phyloP scores from a whole-genome alignment of 139 green algal genomes.

The Asterochloris erici region DNA sequence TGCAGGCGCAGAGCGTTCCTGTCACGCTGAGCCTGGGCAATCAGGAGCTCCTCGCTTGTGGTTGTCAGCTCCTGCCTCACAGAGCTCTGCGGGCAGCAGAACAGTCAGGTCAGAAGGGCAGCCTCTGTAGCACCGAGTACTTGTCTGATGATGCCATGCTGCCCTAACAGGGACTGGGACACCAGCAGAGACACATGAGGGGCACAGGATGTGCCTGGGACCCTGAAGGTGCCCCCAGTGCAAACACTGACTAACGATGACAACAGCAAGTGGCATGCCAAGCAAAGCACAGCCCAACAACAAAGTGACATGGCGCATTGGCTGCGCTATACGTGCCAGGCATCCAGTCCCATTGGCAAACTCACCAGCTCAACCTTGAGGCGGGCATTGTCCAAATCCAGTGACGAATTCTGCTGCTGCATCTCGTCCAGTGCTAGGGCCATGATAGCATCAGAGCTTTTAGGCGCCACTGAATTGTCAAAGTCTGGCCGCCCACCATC shows the following conservation, averaged over 20 bases:
- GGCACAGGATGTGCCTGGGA: too few relatives aligned
- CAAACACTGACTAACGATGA: background rate
- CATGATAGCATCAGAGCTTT: conserved; percentile 18
- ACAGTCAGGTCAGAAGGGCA: background rate
- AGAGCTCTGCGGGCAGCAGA: background rate
- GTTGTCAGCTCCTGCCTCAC: conserved; percentile 24
- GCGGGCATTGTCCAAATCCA: conserved; percentile 56
- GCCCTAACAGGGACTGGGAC: too few relatives aligned
- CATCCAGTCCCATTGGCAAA: background rate
- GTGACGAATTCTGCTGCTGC: conserved; percentile 36
- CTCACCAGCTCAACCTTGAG: conserved; percentile 62
- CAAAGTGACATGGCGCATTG: too few relatives aligned
- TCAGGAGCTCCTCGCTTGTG: conserved; percentile 27
- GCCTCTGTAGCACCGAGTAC: too few relatives aligned
- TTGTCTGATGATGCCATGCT: too few relatives aligned
- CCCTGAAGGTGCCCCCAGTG: too few relatives aligned
- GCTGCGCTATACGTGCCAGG: too few relatives aligned
- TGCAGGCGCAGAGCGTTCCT: conserved; percentile 30
- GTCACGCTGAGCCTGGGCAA: conserved; percentile 28
- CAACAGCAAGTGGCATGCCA: too few relatives aligned
- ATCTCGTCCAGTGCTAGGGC: conserved; percentile 47
- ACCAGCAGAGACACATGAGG: too few relatives aligned
- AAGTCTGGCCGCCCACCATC: background rate
- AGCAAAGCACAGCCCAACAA: too few relatives aligned
- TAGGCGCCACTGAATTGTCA: conserved; percentile 1